Conservation (phyloP, 139 green algal genomes). For the Chlorella sp. region DNA sequence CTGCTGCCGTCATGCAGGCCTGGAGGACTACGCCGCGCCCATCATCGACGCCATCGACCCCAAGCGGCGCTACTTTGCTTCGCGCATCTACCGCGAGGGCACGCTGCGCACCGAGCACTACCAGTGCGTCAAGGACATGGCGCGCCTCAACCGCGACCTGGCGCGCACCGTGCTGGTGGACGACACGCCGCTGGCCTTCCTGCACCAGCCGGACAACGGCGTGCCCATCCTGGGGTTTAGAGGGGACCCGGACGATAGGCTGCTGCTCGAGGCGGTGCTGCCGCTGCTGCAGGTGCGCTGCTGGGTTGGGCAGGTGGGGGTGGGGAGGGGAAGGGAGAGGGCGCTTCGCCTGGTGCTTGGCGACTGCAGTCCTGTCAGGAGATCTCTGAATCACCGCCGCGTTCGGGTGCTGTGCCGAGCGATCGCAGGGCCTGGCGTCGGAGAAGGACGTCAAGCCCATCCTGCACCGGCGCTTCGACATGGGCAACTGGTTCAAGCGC, state of each 20-base stretch:
- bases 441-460: constrained; percentile 51
- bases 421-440: constrained; percentile 19
- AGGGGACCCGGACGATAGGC: constrained; percentile 66
- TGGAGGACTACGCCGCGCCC: constrained; percentile 80
- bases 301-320: too few species aligned
- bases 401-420: too few species aligned
- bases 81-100: constrained; percentile 47
- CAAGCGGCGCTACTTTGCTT: constrained; percentile 22
- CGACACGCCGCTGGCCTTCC: constrained; percentile 86
- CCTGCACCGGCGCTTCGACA: constrained; percentile 65
- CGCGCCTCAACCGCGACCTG: constrained; percentile 24
- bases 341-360: too few species aligned
- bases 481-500: constrained; percentile 43
- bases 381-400: too few species aligned
- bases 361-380: too few species aligned
- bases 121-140: constrained; percentile 88
- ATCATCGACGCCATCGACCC: constrained; percentile 75
- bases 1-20: too few species aligned
- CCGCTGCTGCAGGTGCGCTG: constrained; percentile 69
- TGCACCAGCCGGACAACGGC: constrained; percentile 79
- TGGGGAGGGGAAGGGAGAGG: too few species aligned
- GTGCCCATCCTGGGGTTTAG: constrained; percentile 79
- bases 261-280: constrained; percentile 77
- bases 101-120: constrained; percentile 51
- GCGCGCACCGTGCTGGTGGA: constrained; percentile 78